Evolutionary conservation across 768 basidiomycete species (phyloP).

Genomic region (Amanita phalloides): DNA sequence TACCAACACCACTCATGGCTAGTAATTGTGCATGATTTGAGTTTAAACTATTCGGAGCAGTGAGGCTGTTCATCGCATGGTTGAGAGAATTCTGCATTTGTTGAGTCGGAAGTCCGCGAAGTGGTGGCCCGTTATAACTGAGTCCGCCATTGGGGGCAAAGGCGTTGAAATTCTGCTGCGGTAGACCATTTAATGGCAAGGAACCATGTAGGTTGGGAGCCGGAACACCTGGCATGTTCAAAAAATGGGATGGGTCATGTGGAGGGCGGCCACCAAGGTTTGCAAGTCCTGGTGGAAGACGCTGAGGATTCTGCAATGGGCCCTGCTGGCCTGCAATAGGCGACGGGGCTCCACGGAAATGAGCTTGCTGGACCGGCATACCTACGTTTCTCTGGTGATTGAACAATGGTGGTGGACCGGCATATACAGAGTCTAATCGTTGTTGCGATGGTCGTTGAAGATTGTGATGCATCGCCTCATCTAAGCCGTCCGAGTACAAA

Average conservation of each 20-base stretch:
- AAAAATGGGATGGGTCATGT: constrained; percentile 63
- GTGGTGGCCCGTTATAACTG: constrained; percentile 35
- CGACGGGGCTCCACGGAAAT: constrained; percentile 63
- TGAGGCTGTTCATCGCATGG: constrained; percentile 40
- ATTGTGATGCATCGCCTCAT: constrained; percentile 54
- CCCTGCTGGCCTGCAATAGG: constrained; percentile 41
- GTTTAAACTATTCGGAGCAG: constrained; percentile 39
- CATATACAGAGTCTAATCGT: constrained; percentile 47
- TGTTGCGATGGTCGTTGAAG: constrained; percentile 43
- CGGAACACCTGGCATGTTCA: constrained; percentile 35
- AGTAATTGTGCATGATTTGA: constrained; percentile 41
- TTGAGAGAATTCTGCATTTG: constrained; percentile 37
- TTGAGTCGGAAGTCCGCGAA: constrained; percentile 42
- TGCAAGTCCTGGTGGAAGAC: constrained; percentile 71
- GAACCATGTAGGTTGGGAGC: constrained; percentile 34
- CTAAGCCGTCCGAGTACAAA: constrained; percentile 46
- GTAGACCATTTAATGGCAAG: constrained; percentile 35
- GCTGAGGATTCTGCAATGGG: constrained; percentile 38
- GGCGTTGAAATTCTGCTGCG: constrained; percentile 40
- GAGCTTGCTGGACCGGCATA: constrained; percentile 46
- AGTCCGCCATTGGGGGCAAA: constrained; percentile 33
- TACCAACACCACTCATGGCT: constrained; percentile 33
- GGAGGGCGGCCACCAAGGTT: constrained; percentile 77
- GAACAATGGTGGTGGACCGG: constrained; percentile 37
- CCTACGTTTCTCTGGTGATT: constrained; percentile 47